Base-by-base conservation (phyloP, 768 basidiomycete species). In the Boletus rufocinnamomeus region DNA sequence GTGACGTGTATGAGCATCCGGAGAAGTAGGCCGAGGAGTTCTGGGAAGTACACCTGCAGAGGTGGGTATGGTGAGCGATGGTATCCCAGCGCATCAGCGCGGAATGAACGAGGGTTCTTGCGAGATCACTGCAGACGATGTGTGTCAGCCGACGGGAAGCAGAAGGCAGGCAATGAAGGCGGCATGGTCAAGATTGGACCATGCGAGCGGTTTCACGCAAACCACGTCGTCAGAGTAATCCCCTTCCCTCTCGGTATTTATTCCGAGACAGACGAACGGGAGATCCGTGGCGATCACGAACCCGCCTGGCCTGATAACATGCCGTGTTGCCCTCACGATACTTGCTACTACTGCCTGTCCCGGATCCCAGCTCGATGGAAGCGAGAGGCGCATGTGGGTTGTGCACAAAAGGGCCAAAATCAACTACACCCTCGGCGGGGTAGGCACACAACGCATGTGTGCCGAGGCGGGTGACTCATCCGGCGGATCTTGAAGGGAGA, bases 81-180 rank as follows among this genome's bases (percentile, higher is more conserved):
- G 40, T 21, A 11, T n/a, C 16, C 13, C 21, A 37, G 17, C 17
- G 25, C 50, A 11, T 54, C 17, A 30, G 41, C 16, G 43, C 35
- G 37, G 45, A 34, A 16, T n/a, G 48, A 60, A 30, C 32, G 46
- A 23, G 45, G 27, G 32, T 35, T 79, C 84, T 67, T 75, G 41
- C 91, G 54, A 95, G 80, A 72, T 94, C 92, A 68, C 92, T 93
- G 73, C 91, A 90, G 21, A 93, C 70, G 46, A 95, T 81, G 66
- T 91, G 89, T 1, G 86, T 88, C 53, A 83, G 66, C 30, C 43
- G 59, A 45, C 51, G 52, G 34, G 11, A 52, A 37, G 46, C 23
- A 72, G 61, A 49, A 21, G 37, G 54, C 69, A 66, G 16, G 73
- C 65, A 35, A 88, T 75, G 13, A 53, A 44, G 47, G 51, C 37